Conservation (phyloP, 2,329 filamentous ascomycete genomes). For the Pseudogymnoascus sp. region DNA sequence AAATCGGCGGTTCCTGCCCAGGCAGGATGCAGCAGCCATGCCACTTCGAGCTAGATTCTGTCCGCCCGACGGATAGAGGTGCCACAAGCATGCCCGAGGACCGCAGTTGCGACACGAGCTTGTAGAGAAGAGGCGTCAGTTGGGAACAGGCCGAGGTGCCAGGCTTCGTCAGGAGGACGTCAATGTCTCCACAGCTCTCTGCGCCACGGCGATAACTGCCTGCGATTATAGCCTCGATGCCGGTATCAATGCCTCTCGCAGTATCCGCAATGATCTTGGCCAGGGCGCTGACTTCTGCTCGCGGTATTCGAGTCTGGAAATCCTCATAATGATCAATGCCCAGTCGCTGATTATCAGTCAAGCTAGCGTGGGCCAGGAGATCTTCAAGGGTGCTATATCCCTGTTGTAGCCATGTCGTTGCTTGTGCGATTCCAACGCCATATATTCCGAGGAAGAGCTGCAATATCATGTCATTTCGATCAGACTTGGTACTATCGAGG, state of each 20-base stretch:
- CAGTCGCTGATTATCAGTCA: slow-evolving; percentile 64
- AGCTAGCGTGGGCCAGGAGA: slow-evolving; percentile 50
- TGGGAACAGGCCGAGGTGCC: slow-evolving; percentile 46
- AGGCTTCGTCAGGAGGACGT: slow-evolving; percentile 71
- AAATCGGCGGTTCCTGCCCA: slow-evolving; percentile 40
- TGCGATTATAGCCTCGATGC: slow-evolving; percentile 64
- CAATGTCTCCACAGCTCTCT: slow-evolving; percentile 69
- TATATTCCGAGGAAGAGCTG: slow-evolving; percentile 72
- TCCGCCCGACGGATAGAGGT: slow-evolving; percentile 52
- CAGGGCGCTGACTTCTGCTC: slow-evolving; percentile 65
- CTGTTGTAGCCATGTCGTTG: slow-evolving; percentile 67
- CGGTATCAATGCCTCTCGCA: slow-evolving; percentile 52
- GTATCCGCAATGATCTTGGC: slow-evolving; percentile 55
- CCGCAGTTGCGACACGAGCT: slow-evolving; percentile 57
- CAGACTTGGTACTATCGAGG: slow-evolving; percentile 61
- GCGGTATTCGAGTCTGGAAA: slow-evolving; percentile 70
- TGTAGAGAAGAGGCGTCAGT: slow-evolving; percentile 55
- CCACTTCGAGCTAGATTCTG: slow-evolving; percentile 66
- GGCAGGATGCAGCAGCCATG: slow-evolving; percentile 76
- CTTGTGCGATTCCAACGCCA: slow-evolving; percentile 64
- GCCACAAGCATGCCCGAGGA: slow-evolving; percentile 59
- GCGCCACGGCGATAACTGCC: slow-evolving; percentile 83
- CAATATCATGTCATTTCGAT: slow-evolving; percentile 59
- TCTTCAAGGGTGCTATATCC: slow-evolving; percentile 72
- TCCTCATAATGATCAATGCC: slow-evolving; percentile 76